These are phyloP conservation scores for Coprinellus micaceus DNA, from an alignment of 768 basidiomycete genomes.

Conservation along the genomic window DNA sequence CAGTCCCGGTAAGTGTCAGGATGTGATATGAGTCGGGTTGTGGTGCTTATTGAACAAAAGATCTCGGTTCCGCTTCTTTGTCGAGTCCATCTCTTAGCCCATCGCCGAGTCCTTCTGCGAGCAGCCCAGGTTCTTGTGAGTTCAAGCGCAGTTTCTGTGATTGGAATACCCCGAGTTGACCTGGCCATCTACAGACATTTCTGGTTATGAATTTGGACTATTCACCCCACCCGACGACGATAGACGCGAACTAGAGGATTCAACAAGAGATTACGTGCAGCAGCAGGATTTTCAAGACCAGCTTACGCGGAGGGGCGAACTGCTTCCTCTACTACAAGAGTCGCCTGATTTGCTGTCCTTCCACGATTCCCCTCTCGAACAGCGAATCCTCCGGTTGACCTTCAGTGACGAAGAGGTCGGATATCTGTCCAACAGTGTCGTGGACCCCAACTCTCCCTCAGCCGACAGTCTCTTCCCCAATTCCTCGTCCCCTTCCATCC, in stretches of 20 bases:
- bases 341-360: background rate
- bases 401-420: background rate
- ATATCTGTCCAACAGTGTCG: background rate
- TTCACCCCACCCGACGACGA: background rate
- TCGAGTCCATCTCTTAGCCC: background rate
- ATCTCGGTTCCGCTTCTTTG: background rate
- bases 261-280: background rate
- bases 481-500: background rate
- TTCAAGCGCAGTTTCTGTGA: background rate
- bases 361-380: background rate
- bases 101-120: background rate
- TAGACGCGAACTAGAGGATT: background rate
- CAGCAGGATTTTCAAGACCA: background rate
- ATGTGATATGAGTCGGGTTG: background rate
- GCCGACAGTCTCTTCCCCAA: background rate
- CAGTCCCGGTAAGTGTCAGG: background rate
- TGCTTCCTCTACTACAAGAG: background rate
- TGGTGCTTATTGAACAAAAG: background rate
- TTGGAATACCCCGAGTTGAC: too few species aligned
- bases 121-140: background rate
- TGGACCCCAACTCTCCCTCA: slow-evolving; percentile 1
- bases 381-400: background rate
- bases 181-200: background rate
- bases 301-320: background rate
- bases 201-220: background rate